Evolutionary conservation across 148 eudicot genomes (phyloP), one percentile per base, ranked within the genome.

Genomic region (Bassia scoparia): DNA sequence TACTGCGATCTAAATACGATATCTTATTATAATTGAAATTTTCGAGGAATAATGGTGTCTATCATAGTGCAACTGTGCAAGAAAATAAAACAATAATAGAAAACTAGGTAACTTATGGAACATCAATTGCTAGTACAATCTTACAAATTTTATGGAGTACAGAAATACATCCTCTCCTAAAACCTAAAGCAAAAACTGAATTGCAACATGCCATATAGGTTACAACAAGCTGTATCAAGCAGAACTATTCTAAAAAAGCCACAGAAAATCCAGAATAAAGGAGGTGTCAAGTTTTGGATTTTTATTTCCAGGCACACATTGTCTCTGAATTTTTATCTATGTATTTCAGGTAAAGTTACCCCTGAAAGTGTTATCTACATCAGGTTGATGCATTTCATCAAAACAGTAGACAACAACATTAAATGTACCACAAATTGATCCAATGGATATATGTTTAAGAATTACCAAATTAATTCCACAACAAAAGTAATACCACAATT

Each of bases 361-460:
- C 86, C 88, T 35, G 96, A 89, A 79, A 92, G 97, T 83, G 97
- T 92, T 35, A 76, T 84, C 14, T 92, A 84, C 82, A 92, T n/a
- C n/a, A n/a, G n/a, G n/a, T n/a, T n/a, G n/a, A n/a, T n/a, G n/a
- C n/a, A n/a, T n/a, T n/a, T n/a, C n/a, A n/a, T n/a, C n/a, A n/a
- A n/a, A n/a, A n/a, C n/a, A n/a, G n/a, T n/a, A n/a, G n/a, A n/a
- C n/a, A n/a, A n/a, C n/a, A n/a, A n/a, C n/a, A n/a, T n/a, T n/a
- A n/a, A n/a, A n/a, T n/a, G n/a, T n/a, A n/a, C n/a, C n/a, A n/a
- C n/a, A n/a, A n/a, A n/a, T n/a, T n/a, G n/a, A n/a, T n/a, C n/a
- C n/a, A n/a, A n/a, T n/a, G n/a, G n/a, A n/a, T n/a, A n/a, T n/a
- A n/a, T n/a, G n/a, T n/a, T n/a, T n/a, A n/a, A n/a, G n/a, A n/a